Evolutionary conservation across 805 yeast genomes (phyloP), one percentile per base, ranked within the genome.

Genomic region (Wickerhamomyces sydowiorum): DNA sequence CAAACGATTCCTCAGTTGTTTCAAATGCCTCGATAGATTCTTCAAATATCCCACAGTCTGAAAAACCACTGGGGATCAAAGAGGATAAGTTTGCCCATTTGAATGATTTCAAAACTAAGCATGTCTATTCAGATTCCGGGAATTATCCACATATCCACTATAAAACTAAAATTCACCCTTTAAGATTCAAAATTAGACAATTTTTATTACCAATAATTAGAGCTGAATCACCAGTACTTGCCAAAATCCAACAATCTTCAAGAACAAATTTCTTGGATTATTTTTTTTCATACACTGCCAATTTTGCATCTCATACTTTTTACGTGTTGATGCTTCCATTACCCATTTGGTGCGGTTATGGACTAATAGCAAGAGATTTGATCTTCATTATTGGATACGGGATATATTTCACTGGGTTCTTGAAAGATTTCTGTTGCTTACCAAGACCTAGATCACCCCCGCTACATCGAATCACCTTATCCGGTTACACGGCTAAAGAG

Each of bases 381-480:
- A 93, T 43, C 59, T 88, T 54, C 86, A 90, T 37, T 28, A 59
- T 57, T 59, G 86, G 66, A 50, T 78, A 54, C 59, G 73, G 69
- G 5, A 82, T 85, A 34, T 85, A 73, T 55, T 43, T 80, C 40
- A 73, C 86, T 2, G 98, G 98, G 2, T 71, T 68, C 46, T 61
- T 85, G 41, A 91, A 91, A 59, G 99, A 91, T 60, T 82, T 72
- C 51, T 70, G 89, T 53, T 91, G 98, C 56, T 68, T 91, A 38
- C 99, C 99, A 18, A 70, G 99, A 46, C 99, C 99, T 2, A 65
- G 78, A 45, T 82, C 96, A 2, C 98, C 99, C 2, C 98, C 99
- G 0, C 62, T 91, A 33, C 86, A 82, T 56, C 72, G 99, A 53
- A 80, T 91, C 51, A 89, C 98, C 9, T 75, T 91, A 79, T 81